Evolutionary conservation across 192 early-diverging fungal species (phyloP).

Genomic region (Backusella tuberculispora): DNA sequence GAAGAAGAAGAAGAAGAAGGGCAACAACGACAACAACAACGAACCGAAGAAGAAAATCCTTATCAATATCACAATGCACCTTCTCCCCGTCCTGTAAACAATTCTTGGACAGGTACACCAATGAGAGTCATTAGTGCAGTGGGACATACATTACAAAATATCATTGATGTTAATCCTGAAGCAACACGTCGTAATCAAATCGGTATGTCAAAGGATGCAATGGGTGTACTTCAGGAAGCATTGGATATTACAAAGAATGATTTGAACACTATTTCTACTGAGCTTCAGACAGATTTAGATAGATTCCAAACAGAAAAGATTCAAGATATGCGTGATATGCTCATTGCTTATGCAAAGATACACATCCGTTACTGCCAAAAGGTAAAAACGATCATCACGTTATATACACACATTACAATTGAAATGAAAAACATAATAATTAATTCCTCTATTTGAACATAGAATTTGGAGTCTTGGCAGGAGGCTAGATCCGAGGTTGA

Average conservation of each 20-base stretch:
- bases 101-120: conserved; percentile 43
- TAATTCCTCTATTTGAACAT: neutral
- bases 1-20: neutral
- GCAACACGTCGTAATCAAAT: conserved; percentile 88
- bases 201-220: conserved; percentile 82
- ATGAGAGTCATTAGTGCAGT: conserved; percentile 60
- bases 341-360: conserved; percentile 75
- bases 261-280: conserved; percentile 74
- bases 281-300: conserved; percentile 89
- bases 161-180: conserved; percentile 96
- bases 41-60: neutral
- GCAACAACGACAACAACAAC: neutral
- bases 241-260: conserved; percentile 72
- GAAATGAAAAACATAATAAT: neutral
- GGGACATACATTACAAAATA: conserved; percentile 81
- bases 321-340: conserved; percentile 77
- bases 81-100: conserved; percentile 32
- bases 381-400: conserved; percentile 38
- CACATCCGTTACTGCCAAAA: conserved; percentile 76
- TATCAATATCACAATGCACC: conserved; percentile 18
- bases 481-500: conserved; percentile 55
- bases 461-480: conserved; percentile 62
- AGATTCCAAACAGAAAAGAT: conserved; percentile 95
- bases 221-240: conserved; percentile 62
- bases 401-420: neutral